These are phyloP conservation scores for Chaetomidium leptoderma DNA, from an alignment of 495 filamentous ascomycete species.

Conservation along the genomic window DNA sequence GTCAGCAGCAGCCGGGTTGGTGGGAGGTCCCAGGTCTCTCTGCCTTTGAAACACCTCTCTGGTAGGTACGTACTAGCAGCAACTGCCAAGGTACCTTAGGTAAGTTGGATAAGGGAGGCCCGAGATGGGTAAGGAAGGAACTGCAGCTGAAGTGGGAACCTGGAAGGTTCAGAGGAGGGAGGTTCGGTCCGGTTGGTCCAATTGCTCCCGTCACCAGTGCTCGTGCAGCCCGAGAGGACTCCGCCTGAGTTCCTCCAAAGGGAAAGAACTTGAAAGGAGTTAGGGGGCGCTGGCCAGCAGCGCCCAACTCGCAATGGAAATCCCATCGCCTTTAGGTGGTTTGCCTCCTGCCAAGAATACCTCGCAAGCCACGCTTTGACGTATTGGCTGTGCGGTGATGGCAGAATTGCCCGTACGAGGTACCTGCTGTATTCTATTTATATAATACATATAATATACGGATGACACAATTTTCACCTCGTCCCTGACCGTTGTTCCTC, in stretches of 20 bases:
- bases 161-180: too few species aligned
- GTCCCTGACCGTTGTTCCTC: slow-evolving; percentile 4
- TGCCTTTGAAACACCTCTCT: not conserved
- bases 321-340: not conserved
- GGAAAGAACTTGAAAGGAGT: too few species aligned
- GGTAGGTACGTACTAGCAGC: too few species aligned
- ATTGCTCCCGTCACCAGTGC: too few species aligned
- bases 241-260: too few species aligned
- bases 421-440: not conserved
- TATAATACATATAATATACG: slow-evolving; percentile 8
- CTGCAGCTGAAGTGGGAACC: too few species aligned
- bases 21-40: not conserved
- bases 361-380: not conserved
- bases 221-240: too few species aligned
- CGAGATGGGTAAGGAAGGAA: too few species aligned
- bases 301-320: not conserved
- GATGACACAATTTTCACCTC: slow-evolving; percentile 14
- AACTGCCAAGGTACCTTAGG: too few species aligned
- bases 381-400: not conserved
- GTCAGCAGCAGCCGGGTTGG: not conserved
- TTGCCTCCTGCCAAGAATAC: slow-evolving; percentile 9
- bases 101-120: too few species aligned
- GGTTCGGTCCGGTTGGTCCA: too few species aligned
- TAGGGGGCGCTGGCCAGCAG: not conserved
- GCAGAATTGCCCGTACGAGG: not conserved